phyloP scores from a whole-genome alignment of 495 filamentous ascomycete species.

The Cryomyces antarcticus region DNA sequence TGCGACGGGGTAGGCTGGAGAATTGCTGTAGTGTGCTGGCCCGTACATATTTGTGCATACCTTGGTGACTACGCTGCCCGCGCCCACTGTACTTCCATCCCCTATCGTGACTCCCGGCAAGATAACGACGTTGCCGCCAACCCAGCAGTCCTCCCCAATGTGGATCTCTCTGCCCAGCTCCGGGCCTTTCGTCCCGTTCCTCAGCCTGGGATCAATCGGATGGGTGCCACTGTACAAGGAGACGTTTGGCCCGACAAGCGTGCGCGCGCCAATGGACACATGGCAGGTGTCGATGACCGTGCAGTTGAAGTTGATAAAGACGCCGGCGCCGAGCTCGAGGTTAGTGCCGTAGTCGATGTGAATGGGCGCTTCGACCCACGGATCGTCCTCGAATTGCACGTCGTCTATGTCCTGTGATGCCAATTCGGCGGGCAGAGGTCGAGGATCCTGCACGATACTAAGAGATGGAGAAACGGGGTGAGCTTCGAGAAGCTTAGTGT shows the following conservation, averaged over 20 bases:
- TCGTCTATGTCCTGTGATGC: constrained; percentile 37
- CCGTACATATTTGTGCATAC: constrained; percentile 24
- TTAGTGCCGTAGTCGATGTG: constrained; percentile 61
- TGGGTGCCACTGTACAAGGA: constrained; percentile 55
- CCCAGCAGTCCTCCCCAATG: constrained; percentile 78
- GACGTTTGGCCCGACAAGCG: constrained; percentile 62
- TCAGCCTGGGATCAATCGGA: constrained; percentile 48
- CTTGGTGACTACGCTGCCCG: constrained; percentile 82
- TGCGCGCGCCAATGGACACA: constrained; percentile 60
- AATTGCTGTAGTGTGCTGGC: too few relatives aligned
- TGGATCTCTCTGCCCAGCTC: constrained; percentile 56
- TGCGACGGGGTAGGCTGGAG: too few relatives aligned
- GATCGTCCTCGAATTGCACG: constrained; percentile 33
- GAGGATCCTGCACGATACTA: constrained; percentile 38
- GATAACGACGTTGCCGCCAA: constrained; percentile 60
- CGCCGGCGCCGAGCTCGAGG: constrained; percentile 39
- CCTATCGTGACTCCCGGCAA: constrained; percentile 68
- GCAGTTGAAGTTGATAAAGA: constrained; percentile 62
- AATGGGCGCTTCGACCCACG: constrained; percentile 55
- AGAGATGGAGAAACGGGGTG: constrained; percentile 1
- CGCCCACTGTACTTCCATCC: constrained; percentile 53
- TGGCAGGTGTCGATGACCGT: constrained; percentile 59
- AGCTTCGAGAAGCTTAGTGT: constrained; percentile 1
- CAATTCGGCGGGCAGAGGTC: constrained; percentile 36
- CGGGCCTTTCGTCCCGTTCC: constrained; percentile 55